Conservation (phyloP, 2,329 filamentous ascomycete species). For the Boeremia exigua region DNA sequence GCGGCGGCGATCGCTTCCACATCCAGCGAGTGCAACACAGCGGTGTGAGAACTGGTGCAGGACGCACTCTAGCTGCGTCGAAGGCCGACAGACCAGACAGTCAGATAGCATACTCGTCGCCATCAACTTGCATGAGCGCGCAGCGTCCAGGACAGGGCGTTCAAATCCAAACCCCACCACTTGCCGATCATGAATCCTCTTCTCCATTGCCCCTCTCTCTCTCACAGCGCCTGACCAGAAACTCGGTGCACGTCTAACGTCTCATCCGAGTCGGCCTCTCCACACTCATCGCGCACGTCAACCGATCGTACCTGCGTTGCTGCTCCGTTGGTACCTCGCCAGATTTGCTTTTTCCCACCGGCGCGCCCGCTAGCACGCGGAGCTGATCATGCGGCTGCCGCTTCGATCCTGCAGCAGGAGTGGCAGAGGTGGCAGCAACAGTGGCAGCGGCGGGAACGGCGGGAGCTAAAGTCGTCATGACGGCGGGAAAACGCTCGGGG, state of each 20-base stretch:
- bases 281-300: not conserved
- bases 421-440: not conserved
- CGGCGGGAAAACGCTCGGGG: conserved; percentile 11
- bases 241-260: not conserved
- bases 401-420: conserved; percentile 2
- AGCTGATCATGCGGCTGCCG: conserved; percentile 7
- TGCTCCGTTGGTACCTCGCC: not conserved
- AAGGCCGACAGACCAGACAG: not conserved
- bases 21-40: not conserved
- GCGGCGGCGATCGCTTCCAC: conserved; percentile 2
- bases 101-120: not conserved
- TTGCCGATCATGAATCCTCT: not conserved
- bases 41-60: conserved; percentile 15
- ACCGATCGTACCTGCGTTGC: conserved; percentile 12
- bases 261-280: not conserved
- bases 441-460: not conserved
- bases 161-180: not conserved
- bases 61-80: not conserved
- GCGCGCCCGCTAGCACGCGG: not conserved
- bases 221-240: not conserved
- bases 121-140: not conserved
- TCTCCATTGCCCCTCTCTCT: not conserved
- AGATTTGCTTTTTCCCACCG: conserved; percentile 10
- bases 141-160: not conserved
- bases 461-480: not conserved